Conservation (phyloP, 352 stramenopile species). For the Elongisporangium undulatum region DNA sequence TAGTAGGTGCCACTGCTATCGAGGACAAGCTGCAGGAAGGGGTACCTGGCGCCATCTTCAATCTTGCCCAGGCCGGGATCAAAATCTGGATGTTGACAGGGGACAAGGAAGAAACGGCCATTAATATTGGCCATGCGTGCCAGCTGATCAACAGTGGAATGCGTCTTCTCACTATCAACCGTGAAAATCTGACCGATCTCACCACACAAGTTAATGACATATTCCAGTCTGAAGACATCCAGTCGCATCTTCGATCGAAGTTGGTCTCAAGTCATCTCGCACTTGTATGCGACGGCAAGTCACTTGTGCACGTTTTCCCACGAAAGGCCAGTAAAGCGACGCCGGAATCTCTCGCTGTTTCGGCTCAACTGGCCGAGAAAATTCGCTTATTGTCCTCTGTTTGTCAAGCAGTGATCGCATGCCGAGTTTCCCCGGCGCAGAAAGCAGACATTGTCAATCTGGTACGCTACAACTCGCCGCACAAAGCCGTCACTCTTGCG, state of each 20-base stretch:
- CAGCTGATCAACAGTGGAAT: constrained; percentile 67
- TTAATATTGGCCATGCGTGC: constrained; percentile 89
- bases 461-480: constrained; percentile 44
- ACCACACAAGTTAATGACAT: constrained; percentile 45
- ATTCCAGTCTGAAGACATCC: constrained; percentile 38
- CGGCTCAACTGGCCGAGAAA: constrained; percentile 46
- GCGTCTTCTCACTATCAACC: constrained; percentile 47
- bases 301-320: constrained; percentile 67
- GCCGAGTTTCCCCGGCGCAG: constrained; percentile 76
- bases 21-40: constrained; percentile 92
- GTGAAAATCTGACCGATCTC: constrained; percentile 37
- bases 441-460: constrained; percentile 81
- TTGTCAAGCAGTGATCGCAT: constrained; percentile 72
- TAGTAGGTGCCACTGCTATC: constrained; percentile 89
- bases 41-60: constrained; percentile 84
- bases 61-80: constrained; percentile 87
- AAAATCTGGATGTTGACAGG: constrained; percentile 95
- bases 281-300: constrained; percentile 67
- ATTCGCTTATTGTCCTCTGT: constrained; percentile 53
- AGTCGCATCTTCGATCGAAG: constrained; percentile 31
- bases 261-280: constrained; percentile 48
- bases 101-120: constrained; percentile 93
- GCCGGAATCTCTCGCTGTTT: constrained; percentile 23
- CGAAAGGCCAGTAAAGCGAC: constrained; percentile 25
- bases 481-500: constrained; percentile 79